A percentile compares a stretch with the other conserved stretches of the same genome.
phyloP scores from a whole-genome alignment of 2,329 filamentous ascomycete species.

The Helicocarpus griseus region DNA sequence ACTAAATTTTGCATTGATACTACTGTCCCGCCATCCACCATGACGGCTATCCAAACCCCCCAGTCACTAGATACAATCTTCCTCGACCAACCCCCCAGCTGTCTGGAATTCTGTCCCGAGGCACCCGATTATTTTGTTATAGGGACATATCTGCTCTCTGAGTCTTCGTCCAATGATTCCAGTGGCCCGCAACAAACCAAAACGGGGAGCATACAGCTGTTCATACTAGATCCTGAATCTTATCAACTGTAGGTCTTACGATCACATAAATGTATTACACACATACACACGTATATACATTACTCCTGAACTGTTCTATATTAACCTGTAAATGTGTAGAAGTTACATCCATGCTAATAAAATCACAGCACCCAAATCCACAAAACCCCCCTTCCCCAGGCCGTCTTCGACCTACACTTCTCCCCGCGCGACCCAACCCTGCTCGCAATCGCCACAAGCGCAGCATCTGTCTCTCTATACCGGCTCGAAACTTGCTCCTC shows the following conservation, averaged over 20 bases:
- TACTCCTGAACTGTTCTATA: conserved; percentile 7
- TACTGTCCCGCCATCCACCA: background rate
- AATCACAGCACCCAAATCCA: conserved; percentile 45
- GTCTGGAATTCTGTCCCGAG: conserved; percentile 33
- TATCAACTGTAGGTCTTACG: conserved; percentile 21
- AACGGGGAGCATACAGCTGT: conserved; percentile 64
- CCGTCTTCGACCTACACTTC: conserved; percentile 80
- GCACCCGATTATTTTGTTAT: conserved; percentile 60
- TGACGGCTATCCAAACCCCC: conserved; percentile 12
- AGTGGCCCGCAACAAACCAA: conserved; percentile 46
- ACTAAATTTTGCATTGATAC: too few relatives aligned
- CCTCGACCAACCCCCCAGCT: conserved; percentile 36
- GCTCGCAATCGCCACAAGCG: conserved; percentile 69
- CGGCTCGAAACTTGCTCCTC: conserved; percentile 15
- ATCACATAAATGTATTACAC: conserved; percentile 2
- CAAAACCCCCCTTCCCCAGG: conserved; percentile 55
- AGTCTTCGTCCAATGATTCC: conserved; percentile 21
- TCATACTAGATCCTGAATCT: conserved; percentile 38
- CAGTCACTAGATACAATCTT: conserved; percentile 26
- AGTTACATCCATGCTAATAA: conserved; percentile 8
- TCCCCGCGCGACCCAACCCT: conserved; percentile 47
- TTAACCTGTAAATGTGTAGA: conserved; percentile 10
- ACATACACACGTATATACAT: too few relatives aligned
- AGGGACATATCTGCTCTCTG: conserved; percentile 67
- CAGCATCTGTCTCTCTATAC: conserved; percentile 39